A percentile compares a stretch with the other conserved stretches of the same genome.
These are phyloP conservation scores for Akanthomyces muscarius DNA, from an alignment of 2,329 filamentous ascomycete species.

Conservation along the genomic window DNA sequence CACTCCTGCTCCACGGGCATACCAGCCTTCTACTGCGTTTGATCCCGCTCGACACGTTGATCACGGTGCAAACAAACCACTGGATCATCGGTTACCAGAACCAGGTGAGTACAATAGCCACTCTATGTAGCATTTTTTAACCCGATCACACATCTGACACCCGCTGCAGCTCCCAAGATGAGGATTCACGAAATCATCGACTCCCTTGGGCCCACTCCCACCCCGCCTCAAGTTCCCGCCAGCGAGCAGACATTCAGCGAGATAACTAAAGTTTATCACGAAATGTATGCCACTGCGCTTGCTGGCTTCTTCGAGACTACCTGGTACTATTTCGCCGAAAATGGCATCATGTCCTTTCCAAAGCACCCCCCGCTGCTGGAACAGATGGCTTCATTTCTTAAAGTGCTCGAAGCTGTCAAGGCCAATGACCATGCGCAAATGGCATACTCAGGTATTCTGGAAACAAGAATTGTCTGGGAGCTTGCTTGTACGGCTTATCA, in stretches of 20 bases:
- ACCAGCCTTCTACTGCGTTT: conserved; percentile 2
- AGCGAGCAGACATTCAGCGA: conserved; percentile 56
- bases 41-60: conserved; percentile 7
- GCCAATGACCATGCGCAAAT: conserved; percentile 50
- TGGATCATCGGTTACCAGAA: conserved; percentile 2
- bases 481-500: conserved; percentile 49
- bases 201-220: conserved; percentile 55
- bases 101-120: background rate
- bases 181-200: conserved; percentile 70
- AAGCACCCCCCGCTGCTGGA: conserved; percentile 57
- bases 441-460: conserved; percentile 50
- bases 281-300: conserved; percentile 71
- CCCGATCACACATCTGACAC: conserved; percentile 18
- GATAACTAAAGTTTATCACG: conserved; percentile 67
- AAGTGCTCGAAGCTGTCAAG: conserved; percentile 46
- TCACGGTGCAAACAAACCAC: background rate
- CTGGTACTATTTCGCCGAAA: conserved; percentile 65
- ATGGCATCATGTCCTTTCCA: conserved; percentile 43
- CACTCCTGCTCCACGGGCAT: background rate
- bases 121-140: conserved; percentile 22
- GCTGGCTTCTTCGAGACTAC: conserved; percentile 75
- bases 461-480: conserved; percentile 58
- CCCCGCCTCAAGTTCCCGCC: conserved; percentile 50
- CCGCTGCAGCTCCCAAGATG: conserved; percentile 57
- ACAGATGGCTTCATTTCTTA: conserved; percentile 63